Evolutionary conservation across 345 rosid species (phyloP), one percentile per base, ranked within the genome.

Genomic region (Dovyalis caffra): DNA sequence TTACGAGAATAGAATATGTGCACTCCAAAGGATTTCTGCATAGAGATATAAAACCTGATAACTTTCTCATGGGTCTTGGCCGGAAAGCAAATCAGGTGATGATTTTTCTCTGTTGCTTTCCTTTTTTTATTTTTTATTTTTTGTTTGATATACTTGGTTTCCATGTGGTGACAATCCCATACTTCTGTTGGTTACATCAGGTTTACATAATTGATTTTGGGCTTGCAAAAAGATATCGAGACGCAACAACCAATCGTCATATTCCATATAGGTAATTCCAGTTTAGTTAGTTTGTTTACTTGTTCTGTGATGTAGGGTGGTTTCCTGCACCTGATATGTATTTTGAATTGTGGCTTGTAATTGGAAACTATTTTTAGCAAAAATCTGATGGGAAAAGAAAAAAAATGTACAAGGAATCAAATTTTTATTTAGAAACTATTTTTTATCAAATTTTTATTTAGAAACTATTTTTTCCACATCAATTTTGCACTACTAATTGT

Each of bases 191-290:
- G 40, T 14, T 16, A 10, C 35, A 14, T 69, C 92, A 92, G 97
- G 98, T 93, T 65, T 93, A 93, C 78, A 78, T 91, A 38, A 93
- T 93, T 69, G 98, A 93, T 81, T 93, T 90, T 83, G 98, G 98
- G 74, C 95, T 93, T 74, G 93, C 98, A 47, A 93, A 93, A 83
- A 85, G 94, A 79, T 93, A 91, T 77, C 87, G 93, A 2, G 97
- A 91, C 71, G 88, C 91, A 81, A 84, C 87, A 78, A 90, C 94
- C 70, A 86, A 91, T 73, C 95, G 91, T 10, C 98, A 93, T 75
- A 93, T 93, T 68, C 97, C 95, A 58, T 93, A 92, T 80, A 91
- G 90, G 97, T 93, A n/a, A n/a, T n/a, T n/a, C n/a, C n/a, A n/a
- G n/a, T n/a, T n/a, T n/a, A n/a, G n/a, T n/a, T n/a, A n/a, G n/a